Evolutionary conservation across 305 asterid species (phyloP), one percentile per base, ranked within the genome.

Genomic region (Fraxinus platypoda): DNA sequence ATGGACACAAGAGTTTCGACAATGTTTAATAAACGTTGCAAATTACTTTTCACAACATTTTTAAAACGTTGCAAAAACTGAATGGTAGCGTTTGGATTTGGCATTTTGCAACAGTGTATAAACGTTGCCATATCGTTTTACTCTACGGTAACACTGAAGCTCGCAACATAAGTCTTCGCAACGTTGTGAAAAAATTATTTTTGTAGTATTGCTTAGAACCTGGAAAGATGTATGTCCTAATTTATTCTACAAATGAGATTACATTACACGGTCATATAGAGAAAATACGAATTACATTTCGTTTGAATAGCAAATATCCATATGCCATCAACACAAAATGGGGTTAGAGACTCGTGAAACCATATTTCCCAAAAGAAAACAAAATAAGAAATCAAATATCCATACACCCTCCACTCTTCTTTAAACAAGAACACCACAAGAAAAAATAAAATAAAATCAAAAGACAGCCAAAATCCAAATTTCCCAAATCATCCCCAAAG

Each of bases 401-500:
- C 6, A 46, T 3, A 43, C 2, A 46, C 76, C 2, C 73, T 66
- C 8, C 35, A 75, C 21, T 23, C 76, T 49, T 28, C 52, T 13
- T 46, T 75, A 28, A 78, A 77, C 34, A 78, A 83, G 80, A 76
- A 79, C 57, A 57, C 78, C 43, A 66, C 81, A 23, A 88, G 77
- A 84, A 91, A 80, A 80, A 89, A 66, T 15, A 59, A 17, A 35
- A 35, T 35, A 1, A 38, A 82, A 74, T 7, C 78, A 12, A 7
- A 85, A 84, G 72, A 49, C 78, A 34, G 35, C 54, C 90, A 64
- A 87, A 75, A 13, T 80, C 73, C 78, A 86, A 85, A 17, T 87
- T 88, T 80, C 91, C 88, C 1, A 91, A 87, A 86, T 86, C 94
- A 77, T 54, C 78, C 21, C 95, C 92, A 77, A 91, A 89, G 12